Evolutionary conservation across 2,329 filamentous ascomycete genomes (phyloP), one percentile per base, ranked within the genome.

Genomic region (Fonsecaea monophora): DNA sequence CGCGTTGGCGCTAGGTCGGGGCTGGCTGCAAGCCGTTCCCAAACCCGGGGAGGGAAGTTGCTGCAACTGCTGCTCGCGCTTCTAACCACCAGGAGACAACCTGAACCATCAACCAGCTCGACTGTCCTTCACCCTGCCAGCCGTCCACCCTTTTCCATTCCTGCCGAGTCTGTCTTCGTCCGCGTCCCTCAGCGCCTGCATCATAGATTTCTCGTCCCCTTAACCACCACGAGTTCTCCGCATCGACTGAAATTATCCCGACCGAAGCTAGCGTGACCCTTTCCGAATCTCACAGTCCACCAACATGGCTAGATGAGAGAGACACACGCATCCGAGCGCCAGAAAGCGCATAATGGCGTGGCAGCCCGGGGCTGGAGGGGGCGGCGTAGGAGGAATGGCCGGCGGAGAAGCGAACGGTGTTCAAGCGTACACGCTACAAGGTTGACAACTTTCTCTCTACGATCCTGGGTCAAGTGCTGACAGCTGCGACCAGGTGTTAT

Each of bases 401-500:
- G 60, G 60, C 42, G 68, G 66, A 60, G 70, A 72, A 37, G 57
- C 68, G 15, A 69, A 61, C 50, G 71, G 71, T n/a, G 71, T 73
- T 10, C 71, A 73, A 68, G 71, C 71, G 61, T 73, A 73, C 59
- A 73, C 71, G 1, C 65, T 73, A 32, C 71, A 73, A 70, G 71
- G 71, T 73, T 2, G 64, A 15, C 42, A 65, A 15, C 48, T 3
- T 35, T 10, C 12, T 34, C 32, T 30, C 15, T 45, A 35, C 45
- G 13, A n/a, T 10, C 6, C 40, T 18, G 35, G 30, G 48, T 34
- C 21, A 32, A 15, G 35, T 25, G 53, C 60, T 64, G 42, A 67
- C 34, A n/a, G 32, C 42, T 48, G 37, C n/a, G 18, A 32, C 25
- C 73, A 95, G 92, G 95, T 77, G 95, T 99, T 42, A 99, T 99